Evolutionary conservation across 768 basidiomycete genomes (phyloP), one percentile per base, ranked within the genome.

Genomic region (Suillus alpinus): DNA sequence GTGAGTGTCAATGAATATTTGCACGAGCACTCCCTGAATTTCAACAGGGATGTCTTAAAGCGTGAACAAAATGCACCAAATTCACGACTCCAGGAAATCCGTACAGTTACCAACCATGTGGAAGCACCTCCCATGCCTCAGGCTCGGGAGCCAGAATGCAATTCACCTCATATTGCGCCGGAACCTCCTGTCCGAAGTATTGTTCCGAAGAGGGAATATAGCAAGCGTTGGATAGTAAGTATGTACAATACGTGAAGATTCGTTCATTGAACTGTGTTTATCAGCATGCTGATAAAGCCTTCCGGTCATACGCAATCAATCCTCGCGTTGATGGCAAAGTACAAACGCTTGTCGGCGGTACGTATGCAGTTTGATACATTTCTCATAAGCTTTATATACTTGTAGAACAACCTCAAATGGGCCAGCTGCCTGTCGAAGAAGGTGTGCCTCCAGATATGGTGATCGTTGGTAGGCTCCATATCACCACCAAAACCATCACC

Each of bases 31-130:
- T 62, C 79, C 29, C 69, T 82, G 50, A 86, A 80, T 73, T 65
- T 82, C 39, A 74, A 76, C 56, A 82, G 79, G 34, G 81, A 82
- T 61, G 62, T 80, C 31, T 69, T 82, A 46, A 86, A 80, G 74
- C 65, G 82, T 40, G 73, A 81, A 62, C 69, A 76, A 59, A 72
- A 72, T 52, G 61, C 61, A 10, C 44, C 41, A 60, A 60, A 56
- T 23, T 14, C 32, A 66, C 47, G 36, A 16, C 20, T 37, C 10
- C 41, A 63, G 57, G n/a, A 52, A 47, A 6, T 49, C 23, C 7
- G 47, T 58, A 43, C 43, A 16, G 59, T 59, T n/a, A 62, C 53
- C 14, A 46, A 57, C 29, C 50, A 61, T n/a, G 56, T 14, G 20
- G 31, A 23, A 31, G 10, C 18, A 56, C 56, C 18, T 44, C 55